Percentiles rank a stretch among this genome's conserved stretches.
Conservation (phyloP, 371 early-diverging fungal genomes). For the Saksenaea vasiformis region DNA sequence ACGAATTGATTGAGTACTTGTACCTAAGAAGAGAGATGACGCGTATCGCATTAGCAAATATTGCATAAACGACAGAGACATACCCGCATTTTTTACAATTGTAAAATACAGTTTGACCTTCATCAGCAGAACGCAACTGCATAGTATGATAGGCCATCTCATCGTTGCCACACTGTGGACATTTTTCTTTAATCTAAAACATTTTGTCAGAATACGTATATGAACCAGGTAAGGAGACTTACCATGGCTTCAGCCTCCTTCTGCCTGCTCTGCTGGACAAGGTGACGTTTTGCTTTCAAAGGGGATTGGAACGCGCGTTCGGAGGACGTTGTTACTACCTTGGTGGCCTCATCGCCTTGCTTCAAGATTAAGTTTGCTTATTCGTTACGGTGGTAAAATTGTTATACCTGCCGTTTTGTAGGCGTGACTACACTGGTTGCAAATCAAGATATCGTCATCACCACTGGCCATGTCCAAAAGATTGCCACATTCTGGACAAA, state of each 20-base stretch:
- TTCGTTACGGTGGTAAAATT: background rate
- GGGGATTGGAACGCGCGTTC: constrained; percentile 81
- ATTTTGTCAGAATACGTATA: background rate
- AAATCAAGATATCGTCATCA: constrained; percentile 73
- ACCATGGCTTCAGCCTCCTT: constrained; percentile 78
- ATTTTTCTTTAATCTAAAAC: constrained; percentile 89
- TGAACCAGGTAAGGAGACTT: constrained; percentile 10
- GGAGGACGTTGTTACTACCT: constrained; percentile 77
- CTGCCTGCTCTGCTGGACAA: constrained; percentile 61
- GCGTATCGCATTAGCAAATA: background rate
- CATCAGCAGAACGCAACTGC: constrained; percentile 99
- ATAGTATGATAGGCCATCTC: constrained; percentile 99
- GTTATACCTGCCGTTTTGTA: constrained; percentile 63
- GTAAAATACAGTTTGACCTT: constrained; percentile 99
- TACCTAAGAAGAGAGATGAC: constrained; percentile 22
- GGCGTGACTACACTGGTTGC: constrained; percentile 77
- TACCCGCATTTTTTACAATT: constrained; percentile 98
- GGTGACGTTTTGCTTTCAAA: constrained; percentile 69
- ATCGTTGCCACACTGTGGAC: constrained; percentile 92
- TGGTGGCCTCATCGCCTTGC: constrained; percentile 75
- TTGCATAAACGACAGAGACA: background rate
- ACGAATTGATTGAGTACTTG: constrained; percentile 48
- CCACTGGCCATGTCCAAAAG: constrained; percentile 81
- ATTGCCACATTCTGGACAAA: constrained; percentile 88
- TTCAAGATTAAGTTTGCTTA: background rate